Evolutionary conservation across 345 rosid genomes (phyloP).

Genomic region (Draba incana): DNA sequence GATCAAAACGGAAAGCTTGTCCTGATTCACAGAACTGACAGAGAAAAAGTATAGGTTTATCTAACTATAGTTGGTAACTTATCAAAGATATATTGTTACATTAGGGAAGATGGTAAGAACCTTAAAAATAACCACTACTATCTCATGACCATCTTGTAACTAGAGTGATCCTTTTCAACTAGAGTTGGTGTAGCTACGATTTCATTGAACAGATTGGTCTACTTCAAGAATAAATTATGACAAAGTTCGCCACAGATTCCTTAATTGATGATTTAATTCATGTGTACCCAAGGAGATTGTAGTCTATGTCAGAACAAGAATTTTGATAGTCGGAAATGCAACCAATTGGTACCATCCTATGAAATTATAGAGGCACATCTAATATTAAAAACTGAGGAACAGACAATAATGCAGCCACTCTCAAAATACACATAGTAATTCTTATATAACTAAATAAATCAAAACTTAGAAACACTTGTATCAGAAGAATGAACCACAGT

Average conservation of each 20-base stretch:
- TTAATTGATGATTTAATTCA: background rate
- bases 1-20: background rate
- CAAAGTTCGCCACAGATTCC: background rate
- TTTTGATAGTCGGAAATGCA: background rate
- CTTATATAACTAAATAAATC: slow-evolving; percentile 1
- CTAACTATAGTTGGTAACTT: background rate
- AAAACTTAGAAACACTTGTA: background rate
- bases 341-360: slow-evolving; percentile 8
- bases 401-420: slow-evolving; percentile 9
- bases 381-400: background rate
- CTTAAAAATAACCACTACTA: background rate
- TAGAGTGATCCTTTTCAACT: background rate
- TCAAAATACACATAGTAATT: background rate
- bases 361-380: slow-evolving; percentile 17
- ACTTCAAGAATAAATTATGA: background rate
- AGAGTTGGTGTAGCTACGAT: background rate
- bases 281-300: background rate
- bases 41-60: background rate
- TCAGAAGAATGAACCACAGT: slow-evolving; percentile 25
- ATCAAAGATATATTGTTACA: background rate
- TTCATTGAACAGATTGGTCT: background rate
- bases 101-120: slow-evolving; percentile 7
- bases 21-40: slow-evolving; percentile 8
- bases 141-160: background rate
- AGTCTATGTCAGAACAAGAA: slow-evolving; percentile 3